Base-by-base conservation (phyloP, 495 filamentous ascomycete genomes). In the Hyaloscypha bicolor region DNA sequence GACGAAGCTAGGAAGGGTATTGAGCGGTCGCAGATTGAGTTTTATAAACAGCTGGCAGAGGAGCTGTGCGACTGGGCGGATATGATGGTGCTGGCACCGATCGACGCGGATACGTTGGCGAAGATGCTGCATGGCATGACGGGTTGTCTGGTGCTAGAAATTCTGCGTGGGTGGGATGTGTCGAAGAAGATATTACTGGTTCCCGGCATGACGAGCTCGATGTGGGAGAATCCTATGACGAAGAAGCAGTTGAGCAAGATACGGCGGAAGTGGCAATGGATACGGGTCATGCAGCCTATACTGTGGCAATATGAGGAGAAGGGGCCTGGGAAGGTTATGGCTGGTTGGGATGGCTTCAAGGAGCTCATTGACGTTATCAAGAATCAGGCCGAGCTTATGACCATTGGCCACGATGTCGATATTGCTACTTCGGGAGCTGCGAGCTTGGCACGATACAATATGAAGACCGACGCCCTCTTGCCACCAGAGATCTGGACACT, bases 401-500 rank as follows among this genome's bases (percentile, higher is more conserved):
- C 82, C 51, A 81, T 91, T 9, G 84, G 86, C 37, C 79, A 87
- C 72, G 81, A 87, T 73, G 76, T 88, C 69, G 80, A 87, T 69
- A 75, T 84, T 70, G 65, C 82, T 71, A 74, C 79, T 67, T 77
- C 79, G 68, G 73, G 78, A 71, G 48, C 71, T 59, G 64, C 77
- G 66, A 35, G 69, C 62, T 21, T 65, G 62, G 31, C 48, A 53
- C 63, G 67, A 31, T 62, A 58, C 58, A 71, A 65, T 48, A 70
- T 62, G 33, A 69, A 68, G 56, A 72, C 71, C 6, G 66, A 73
- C 22, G 62, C 70, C 2, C 53, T 64, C 30, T 79, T 97, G 0
- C 94, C 94, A 0, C 86, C 90, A 0, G 94, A 97, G 76, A 82
- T 97, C 30, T 97, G 94, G 93, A 86, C 90, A 32, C 90, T 91